Base-by-base conservation (phyloP, 352 stramenopile species). In the Thraustochytrium striatum region DNA sequence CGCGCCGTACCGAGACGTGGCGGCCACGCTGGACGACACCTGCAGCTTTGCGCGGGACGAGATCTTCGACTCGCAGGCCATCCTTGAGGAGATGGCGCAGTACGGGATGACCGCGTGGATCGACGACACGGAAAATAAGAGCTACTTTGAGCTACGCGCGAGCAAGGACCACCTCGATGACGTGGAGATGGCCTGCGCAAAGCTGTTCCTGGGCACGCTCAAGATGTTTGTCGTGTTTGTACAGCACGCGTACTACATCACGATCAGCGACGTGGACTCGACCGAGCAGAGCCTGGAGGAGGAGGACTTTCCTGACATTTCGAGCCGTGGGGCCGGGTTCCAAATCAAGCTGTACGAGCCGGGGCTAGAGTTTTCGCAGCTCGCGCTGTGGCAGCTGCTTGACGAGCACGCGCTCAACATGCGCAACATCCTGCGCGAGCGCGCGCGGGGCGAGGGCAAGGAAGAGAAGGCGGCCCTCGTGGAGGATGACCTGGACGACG, bases 51-150 rank as follows among this genome's bases (percentile, higher is more conserved):
- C 72, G 3, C 50, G 69, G 19, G 69, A 79, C 55, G 69, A 79
- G 35, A 73, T 79, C 36, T 43, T 55, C 19, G 69, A 79, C 25
- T 30, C 69, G 9, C 16, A 62, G 8, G 69, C 72, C 35, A 79
- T 79, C 30, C 47, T 79, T 7, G 69, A 79, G 47, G 69, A 79
- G 7, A 79, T 79, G 69, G 53, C 35, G 35, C 69, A 79, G 41
- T 79, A 79, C 11, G 69, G 69, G 32, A 79, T 79, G 69, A 79
- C 69, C 8, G 69, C 69, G 16, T 79, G 69, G 69, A 79, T 79
- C 43, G 35, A 79, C 36, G 50, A 53, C 3, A 70, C 16, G 35
- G 69, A 79, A 19, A 25, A n/a, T 52, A 79, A 79, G 57, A 38
- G 28, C 19, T 79, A 79, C 69, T 79, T 79, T 79, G 69, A 79